phyloP scores from a whole-genome alignment of 2,329 filamentous ascomycete species.

The Colletotrichum musae region DNA sequence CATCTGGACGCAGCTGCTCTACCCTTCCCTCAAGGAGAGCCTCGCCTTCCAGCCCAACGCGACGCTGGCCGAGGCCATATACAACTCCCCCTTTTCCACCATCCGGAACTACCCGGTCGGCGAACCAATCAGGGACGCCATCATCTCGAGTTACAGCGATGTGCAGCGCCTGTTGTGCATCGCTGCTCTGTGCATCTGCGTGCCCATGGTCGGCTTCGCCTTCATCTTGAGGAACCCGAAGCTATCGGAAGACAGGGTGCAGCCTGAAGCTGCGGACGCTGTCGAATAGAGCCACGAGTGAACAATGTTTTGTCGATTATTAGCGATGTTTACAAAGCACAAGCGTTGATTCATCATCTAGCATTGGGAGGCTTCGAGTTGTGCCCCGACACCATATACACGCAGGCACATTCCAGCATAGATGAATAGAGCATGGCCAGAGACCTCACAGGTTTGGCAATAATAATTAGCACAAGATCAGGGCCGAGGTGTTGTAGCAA shows the following conservation, averaged over 20 bases:
- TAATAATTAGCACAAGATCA: no score
- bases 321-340: background rate
- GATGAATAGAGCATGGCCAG: background rate
- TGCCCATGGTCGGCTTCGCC: slow-evolving; percentile 43
- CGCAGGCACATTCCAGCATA: background rate
- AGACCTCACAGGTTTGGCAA: background rate
- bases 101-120: slow-evolving; percentile 51
- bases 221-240: slow-evolving; percentile 43
- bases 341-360: background rate
- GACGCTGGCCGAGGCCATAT: slow-evolving; percentile 53
- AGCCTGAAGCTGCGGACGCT: slow-evolving; percentile 16
- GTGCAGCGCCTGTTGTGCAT: slow-evolving; percentile 43
- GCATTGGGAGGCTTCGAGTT: background rate
- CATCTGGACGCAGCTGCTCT: slow-evolving; percentile 59
- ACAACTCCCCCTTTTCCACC: slow-evolving; percentile 54
- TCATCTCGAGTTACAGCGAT: slow-evolving; percentile 42
- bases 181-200: slow-evolving; percentile 43
- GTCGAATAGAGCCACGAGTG: background rate
- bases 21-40: slow-evolving; percentile 49
- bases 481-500: no score
- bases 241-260: slow-evolving; percentile 36
- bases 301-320: background rate
- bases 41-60: slow-evolving; percentile 53
- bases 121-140: slow-evolving; percentile 33
- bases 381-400: background rate